Evolutionary conservation across 2,329 filamentous ascomycete species (phyloP).

Genomic region (Xylaria sp.): DNA sequence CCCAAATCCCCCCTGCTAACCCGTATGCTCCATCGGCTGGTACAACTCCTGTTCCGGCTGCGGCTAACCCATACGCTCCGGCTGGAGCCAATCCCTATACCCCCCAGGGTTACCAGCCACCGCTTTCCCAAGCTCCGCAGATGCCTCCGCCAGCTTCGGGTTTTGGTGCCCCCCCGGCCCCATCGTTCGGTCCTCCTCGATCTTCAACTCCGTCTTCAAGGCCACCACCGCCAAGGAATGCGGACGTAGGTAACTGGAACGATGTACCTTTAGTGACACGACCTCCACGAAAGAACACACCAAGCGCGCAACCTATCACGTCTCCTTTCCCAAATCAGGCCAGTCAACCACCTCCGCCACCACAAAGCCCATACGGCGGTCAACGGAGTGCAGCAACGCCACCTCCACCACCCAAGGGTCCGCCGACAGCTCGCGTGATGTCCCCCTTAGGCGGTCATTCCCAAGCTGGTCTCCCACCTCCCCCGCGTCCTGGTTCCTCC

Average conservation of each 20-base stretch:
- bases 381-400: conserved; percentile 74
- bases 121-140: conserved; percentile 50
- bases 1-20: conserved; percentile 42
- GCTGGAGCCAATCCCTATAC: conserved; percentile 51
- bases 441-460: conserved; percentile 74
- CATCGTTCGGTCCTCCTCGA: conserved; percentile 66
- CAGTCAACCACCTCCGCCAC: conserved; percentile 64
- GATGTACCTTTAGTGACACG: conserved; percentile 87
- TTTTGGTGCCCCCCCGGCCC: conserved; percentile 53
- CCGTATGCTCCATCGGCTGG: conserved; percentile 51
- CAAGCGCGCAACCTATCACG: conserved; percentile 74
- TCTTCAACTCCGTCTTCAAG: conserved; percentile 74
- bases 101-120: conserved; percentile 67
- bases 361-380: conserved; percentile 66
- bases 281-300: conserved; percentile 79
- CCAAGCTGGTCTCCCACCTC: conserved; percentile 57
- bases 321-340: conserved; percentile 80
- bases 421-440: conserved; percentile 74
- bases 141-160: conserved; percentile 41
- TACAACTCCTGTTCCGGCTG: conserved; percentile 45
- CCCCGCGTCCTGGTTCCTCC: conserved; percentile 65
- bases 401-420: conserved; percentile 84
- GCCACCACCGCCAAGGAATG: conserved; percentile 74
- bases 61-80: conserved; percentile 51
- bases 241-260: conserved; percentile 88